Evolutionary conservation across 768 basidiomycete genomes (phyloP).

Genomic region (Solioccasus polychromus): DNA sequence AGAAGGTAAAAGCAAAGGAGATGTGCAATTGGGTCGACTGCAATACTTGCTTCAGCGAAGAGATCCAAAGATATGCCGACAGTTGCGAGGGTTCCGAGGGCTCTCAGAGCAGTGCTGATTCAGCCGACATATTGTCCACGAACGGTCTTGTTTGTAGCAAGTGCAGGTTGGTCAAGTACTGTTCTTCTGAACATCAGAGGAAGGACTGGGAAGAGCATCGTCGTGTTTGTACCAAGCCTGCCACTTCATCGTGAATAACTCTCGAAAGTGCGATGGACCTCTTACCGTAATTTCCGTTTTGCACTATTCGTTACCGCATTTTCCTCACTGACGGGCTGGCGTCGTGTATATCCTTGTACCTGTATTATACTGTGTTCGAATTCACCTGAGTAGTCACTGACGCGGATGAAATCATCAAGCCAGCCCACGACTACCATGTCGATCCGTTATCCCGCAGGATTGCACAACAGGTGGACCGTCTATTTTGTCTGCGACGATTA

Average conservation of each 20-base stretch:
- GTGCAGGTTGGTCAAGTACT: conserved; percentile 77
- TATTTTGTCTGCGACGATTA: background rate
- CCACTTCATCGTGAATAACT: conserved; percentile 12
- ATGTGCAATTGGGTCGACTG: conserved; percentile 89
- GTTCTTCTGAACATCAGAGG: conserved; percentile 69
- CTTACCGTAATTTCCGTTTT: conserved; percentile 1
- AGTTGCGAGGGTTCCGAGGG: conserved; percentile 46
- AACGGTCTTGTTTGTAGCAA: conserved; percentile 68
- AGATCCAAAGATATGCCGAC: conserved; percentile 29
- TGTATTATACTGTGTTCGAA: conserved; percentile 4
- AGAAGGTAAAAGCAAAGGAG: conserved; percentile 50
- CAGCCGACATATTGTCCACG: conserved; percentile 27
- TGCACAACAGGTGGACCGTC: conserved; percentile 62
- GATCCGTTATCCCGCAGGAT: conserved; percentile 63
- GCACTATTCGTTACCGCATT: background rate
- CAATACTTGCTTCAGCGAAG: conserved; percentile 55
- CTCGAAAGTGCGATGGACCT: background rate
- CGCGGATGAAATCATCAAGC: background rate
- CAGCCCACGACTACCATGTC: conserved; percentile 37
- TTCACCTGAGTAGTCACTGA: background rate
- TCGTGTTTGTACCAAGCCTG: conserved; percentile 56
- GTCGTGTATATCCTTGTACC: conserved; percentile 7
- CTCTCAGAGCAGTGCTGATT: conserved; percentile 43
- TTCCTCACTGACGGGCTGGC: background rate
- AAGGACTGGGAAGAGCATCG: conserved; percentile 79